These are phyloP conservation scores for Glarea lozoyensis DNA, from an alignment of 495 filamentous ascomycete species.

Conservation along the genomic window DNA sequence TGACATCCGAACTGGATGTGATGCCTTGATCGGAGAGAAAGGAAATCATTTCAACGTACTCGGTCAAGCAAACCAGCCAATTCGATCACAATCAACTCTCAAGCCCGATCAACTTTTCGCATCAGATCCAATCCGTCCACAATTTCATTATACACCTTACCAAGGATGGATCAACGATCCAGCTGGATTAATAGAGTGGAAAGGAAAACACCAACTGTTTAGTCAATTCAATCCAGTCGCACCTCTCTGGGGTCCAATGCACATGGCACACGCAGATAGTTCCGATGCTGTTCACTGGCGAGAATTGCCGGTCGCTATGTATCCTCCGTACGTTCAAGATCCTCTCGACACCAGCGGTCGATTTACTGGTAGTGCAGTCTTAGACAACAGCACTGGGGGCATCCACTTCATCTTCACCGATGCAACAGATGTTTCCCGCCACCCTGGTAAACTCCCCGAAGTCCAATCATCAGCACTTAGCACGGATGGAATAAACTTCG, in stretches of 20 bases:
- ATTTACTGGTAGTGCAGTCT: constrained; percentile 14
- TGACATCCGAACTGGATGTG: constrained; percentile 14
- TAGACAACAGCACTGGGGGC: constrained; percentile 5
- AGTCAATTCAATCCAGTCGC: constrained; percentile 42
- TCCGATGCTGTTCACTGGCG: constrained; percentile 34
- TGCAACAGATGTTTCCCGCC: constrained; percentile 1
- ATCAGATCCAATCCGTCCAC: constrained; percentile 10
- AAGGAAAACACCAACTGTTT: constrained; percentile 31
- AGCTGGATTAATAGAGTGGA: constrained; percentile 11
- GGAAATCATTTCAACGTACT: constrained; percentile 13
- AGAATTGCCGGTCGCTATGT: constrained; percentile 28
- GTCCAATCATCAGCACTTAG: constrained; percentile 5
- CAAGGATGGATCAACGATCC: constrained; percentile 20
- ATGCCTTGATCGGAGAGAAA: constrained; percentile 10
- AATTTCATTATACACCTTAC: constrained; percentile 17
- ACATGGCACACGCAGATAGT: constrained; percentile 36
- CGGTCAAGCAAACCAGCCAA: constrained; percentile 15
- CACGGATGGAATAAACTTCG: constrained; percentile 11
- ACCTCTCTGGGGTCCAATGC: constrained; percentile 35
- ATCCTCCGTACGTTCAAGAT: constrained; percentile 10
- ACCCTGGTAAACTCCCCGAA: constrained; percentile 3
- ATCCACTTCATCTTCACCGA: constrained; percentile 13
- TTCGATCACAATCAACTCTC: not conserved
- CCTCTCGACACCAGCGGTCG: constrained; percentile 21
- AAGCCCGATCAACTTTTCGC: constrained; percentile 5